phyloP scores from a whole-genome alignment of 148 eudicot species.

The Rhododendron williamsianum region DNA sequence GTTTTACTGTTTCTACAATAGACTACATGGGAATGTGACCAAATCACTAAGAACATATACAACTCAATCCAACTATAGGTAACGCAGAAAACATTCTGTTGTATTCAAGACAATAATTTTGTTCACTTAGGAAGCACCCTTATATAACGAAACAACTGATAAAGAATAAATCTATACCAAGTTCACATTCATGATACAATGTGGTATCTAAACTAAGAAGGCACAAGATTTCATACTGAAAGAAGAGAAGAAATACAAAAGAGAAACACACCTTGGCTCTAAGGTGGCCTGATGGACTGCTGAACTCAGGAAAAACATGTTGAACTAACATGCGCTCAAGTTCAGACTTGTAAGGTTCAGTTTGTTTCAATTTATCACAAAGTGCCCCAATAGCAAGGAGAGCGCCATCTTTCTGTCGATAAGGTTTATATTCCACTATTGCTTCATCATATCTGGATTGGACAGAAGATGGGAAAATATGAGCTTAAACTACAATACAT shows the following conservation, averaged over 20 bases:
- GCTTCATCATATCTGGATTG: constrained; percentile 68
- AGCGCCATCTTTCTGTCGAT: constrained; percentile 95
- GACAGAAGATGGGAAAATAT: not conserved
- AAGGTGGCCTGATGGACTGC: constrained; percentile 88
- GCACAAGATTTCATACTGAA: not conserved
- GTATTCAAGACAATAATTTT: not conserved
- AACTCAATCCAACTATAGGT: not conserved
- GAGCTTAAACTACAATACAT: not conserved
- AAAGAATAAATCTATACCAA: not conserved
- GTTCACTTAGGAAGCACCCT: not conserved
- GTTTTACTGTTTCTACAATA: not conserved
- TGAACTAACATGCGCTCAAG: constrained; percentile 94
- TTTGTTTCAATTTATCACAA: constrained; percentile 87
- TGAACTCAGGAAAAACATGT: constrained; percentile 93
- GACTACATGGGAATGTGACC: not conserved
- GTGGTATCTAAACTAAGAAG: not conserved
- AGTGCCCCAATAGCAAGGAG: constrained; percentile 97
- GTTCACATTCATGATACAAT: not conserved
- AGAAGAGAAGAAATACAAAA: not conserved
- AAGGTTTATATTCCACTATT: constrained; percentile 64
- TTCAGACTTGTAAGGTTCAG: constrained; percentile 89
- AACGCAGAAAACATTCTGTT: not conserved
- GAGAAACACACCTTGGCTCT: constrained; percentile 78
- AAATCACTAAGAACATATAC: not conserved
- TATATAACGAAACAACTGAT: not conserved